Base-by-base conservation (phyloP, 345 rosid species). In the Mercurialis annua region DNA sequence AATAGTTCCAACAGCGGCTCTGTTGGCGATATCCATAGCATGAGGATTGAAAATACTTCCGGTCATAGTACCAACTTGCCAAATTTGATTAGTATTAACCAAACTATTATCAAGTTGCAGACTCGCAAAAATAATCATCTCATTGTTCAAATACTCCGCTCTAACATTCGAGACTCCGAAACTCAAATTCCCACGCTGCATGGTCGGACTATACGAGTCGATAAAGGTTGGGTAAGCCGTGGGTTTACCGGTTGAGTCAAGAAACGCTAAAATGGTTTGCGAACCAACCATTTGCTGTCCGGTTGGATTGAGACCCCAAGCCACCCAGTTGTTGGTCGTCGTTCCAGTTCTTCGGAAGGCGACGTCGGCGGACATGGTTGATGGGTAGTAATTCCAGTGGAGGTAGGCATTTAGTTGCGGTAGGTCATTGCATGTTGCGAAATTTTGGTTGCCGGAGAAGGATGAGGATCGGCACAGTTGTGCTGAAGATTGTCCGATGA, bases 301-400 rank as follows among this genome's bases (percentile, higher is more conserved):
- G 21, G 10, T 55, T 1, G 60, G 60, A 30, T 55, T 55, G 21
- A 55, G 60, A 30, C 11, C 18, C 60, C 60, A 55, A 55, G 10
- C 60, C 0, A 55, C 38, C 60, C 60, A 55, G 8, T n/a, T 16
- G 38, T 10, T 5, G 0, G 40, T 29, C 6, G 62, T 1, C 8
- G 62, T 30, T 31, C 62, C 43, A 2, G 62, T 57, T 57, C 36
- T 57, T 3, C 62, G 62, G 26, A 57, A 57, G 43, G 62, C 62
- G 6, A 57, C 20, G 33, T 57, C 43, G 14, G 62, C 62, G 26
- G 60, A 29, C 17, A 55, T 18, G 18, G 17, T 55, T 15, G 60
- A 16, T 29, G 60, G 23, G 21, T 55, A 20, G 21, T 15, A 55
- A 29, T 17, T 55, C 60, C 60, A 55, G 18, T 55, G 29, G 33